phyloP scores from a whole-genome alignment of 1,139 yeast genomes.

The Kodamaea alishanica region DNA sequence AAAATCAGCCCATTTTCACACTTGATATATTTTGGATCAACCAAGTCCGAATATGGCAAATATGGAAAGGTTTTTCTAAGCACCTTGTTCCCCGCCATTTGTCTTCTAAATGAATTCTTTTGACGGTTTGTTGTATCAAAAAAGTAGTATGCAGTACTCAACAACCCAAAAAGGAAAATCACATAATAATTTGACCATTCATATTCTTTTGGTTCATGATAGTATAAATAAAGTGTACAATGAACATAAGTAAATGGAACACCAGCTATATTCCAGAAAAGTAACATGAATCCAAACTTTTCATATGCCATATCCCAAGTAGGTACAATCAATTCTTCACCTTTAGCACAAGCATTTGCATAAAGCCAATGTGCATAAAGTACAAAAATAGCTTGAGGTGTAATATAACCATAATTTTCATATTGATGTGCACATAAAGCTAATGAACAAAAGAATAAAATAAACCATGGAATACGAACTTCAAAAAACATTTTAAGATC shows the following conservation, averaged over 20 bases:
- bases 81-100: constrained; percentile 71
- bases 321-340: constrained; percentile 94
- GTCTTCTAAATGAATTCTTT: constrained; percentile 88
- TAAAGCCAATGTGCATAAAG: constrained; percentile 88
- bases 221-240: constrained; percentile 76
- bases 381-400: constrained; percentile 72
- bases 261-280: constrained; percentile 98
- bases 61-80: constrained; percentile 89
- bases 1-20: constrained; percentile 82
- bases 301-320: constrained; percentile 99
- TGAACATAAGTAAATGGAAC: constrained; percentile 98
- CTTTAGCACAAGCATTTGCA: constrained; percentile 96
- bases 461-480: constrained; percentile 96
- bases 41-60: constrained; percentile 76
- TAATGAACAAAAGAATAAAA: constrained; percentile 71
- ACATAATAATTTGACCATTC: constrained; percentile 63
- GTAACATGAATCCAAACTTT: constrained; percentile 95
- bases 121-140: constrained; percentile 95
- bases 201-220: constrained; percentile 82
- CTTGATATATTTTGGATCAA: constrained; percentile 77
- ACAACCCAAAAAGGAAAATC: constrained; percentile 49
- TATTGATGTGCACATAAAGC: constrained; percentile 75
- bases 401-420: constrained; percentile 73
- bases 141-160: constrained; percentile 77
- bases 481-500: constrained; percentile 97